Base-by-base conservation (phyloP, 495 filamentous ascomycete species). In the Letharia lupina region DNA sequence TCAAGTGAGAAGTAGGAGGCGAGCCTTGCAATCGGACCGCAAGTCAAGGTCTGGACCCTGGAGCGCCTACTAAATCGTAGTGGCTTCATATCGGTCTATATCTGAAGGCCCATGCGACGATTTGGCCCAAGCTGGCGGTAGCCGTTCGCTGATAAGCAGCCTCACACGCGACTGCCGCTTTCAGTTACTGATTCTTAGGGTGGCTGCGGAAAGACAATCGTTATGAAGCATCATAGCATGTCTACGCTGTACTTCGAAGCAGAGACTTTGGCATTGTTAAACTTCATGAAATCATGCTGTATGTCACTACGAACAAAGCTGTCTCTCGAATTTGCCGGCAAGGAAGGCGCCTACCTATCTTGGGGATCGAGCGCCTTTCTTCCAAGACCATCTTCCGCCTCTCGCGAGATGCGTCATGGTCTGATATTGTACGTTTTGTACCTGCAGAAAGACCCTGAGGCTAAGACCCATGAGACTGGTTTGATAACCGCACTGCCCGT, bases 141-240 rank as follows among this genome's bases (percentile, higher is more conserved):
- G 28, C 12, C 50, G 50, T 33, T 33, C 8, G 10, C 23, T 33
- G 28, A 54, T 33, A 1, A 15, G 50, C 12, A 54, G 13, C 28
- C 50, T 54, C 50, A 33, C n/a, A 54, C 50, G 50, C 50, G 50
- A 54, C 50, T 54, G 50, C 50, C 50, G 28, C 50, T 54, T 54
- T 6, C 12, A 54, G 9, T 7, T 16, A 13, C 13, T 15, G 23
- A 3, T 33, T 33, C 50, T 31, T 15, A 6, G 1, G 1, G 31
- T 31, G 48, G 31, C 48, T 11, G 1, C 12, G 11, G n/a, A 23
- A 13, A 33, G 28, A 54, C 13, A 33, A 1, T 16, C 23, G 8
- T 1, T 0, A 13, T 12, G 31, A 31, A 28, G 23, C 23, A 28
- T 28, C 23, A 28, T 28, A 28, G 11, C 12, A 28, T 48, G 47